Evolutionary conservation across 768 basidiomycete species (phyloP).

Genomic region (Suillus clintonianus): DNA sequence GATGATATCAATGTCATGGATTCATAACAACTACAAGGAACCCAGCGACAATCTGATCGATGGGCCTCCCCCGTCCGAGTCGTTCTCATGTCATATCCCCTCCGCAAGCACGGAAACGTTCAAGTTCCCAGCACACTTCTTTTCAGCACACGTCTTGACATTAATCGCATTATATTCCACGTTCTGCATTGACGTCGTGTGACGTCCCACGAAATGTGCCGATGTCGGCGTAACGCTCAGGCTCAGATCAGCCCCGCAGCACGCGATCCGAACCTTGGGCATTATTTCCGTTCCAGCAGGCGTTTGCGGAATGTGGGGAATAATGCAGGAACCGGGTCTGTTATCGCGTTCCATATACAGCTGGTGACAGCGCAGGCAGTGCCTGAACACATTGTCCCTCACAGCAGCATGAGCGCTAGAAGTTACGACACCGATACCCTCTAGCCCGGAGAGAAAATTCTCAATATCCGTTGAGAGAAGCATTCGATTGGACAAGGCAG

Average conservation of each 20-base stretch:
- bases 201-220: not conserved
- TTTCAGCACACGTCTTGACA: slow-evolving; percentile 1
- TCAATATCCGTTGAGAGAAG: slow-evolving; percentile 13
- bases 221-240: not conserved
- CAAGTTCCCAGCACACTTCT: not conserved
- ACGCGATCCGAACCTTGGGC: not conserved
- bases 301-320: slow-evolving; percentile 2
- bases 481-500: slow-evolving; percentile 2
- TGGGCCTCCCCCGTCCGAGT: not conserved
- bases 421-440: slow-evolving; percentile 12
- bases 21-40: not conserved
- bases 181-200: slow-evolving; percentile 2
- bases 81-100: not conserved
- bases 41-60: not conserved
- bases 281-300: not conserved
- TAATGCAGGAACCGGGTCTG: slow-evolving; percentile 12
- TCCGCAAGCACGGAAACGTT: not conserved
- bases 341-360: slow-evolving; percentile 25
- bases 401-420: slow-evolving; percentile 10
- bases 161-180: slow-evolving; percentile 3
- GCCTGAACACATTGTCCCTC: slow-evolving; percentile 9
- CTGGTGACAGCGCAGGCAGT: slow-evolving; percentile 25
- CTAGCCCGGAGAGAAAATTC: slow-evolving; percentile 12
- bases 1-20: not conserved
- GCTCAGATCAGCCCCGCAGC: not conserved